Base-by-base conservation (phyloP, 805 yeast genomes). In the Ogataea methylovora region DNA sequence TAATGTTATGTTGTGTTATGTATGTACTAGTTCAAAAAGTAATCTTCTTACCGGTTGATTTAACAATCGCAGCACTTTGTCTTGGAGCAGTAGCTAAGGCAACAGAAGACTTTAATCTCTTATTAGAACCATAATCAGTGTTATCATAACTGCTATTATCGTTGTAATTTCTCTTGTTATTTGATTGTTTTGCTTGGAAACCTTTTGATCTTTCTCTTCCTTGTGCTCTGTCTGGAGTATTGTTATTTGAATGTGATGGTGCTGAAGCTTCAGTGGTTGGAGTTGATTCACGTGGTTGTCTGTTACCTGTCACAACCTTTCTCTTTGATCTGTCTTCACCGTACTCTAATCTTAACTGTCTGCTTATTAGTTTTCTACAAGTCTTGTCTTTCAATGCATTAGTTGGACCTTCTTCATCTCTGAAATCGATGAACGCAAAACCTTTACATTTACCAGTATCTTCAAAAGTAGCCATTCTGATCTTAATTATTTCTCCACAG, bases 381-480 rank as follows among this genome's bases (percentile, higher is more conserved):
- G 70, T 48, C 55, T 76, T 79, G 43, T 85, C 90, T 45, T 72
- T 76, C 41, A 92, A 64, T 1, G 97, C 97, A 24, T 67, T 67
- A 1, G 92, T 83, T 21, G 96, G 88, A 8, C 92, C 88, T 25
- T 73, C 76, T 42, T 81, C 84, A 43, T 78, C 79, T 42, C 66
- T 73, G 61, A 88, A 90, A 57, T 90, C 97, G 24, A 90, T 64
- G 51, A 92, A 90, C 1, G 95, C 87, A 64, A 90, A 90, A 2
- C 97, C 97, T 58, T 92, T 92, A 66, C 97, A 90, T 54, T 88
- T 90, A 1, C 97, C 97, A 33, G 83, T 65, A 54, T 90, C 98
- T 60, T 92, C 87, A 60, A 90, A 90, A n/a, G 98, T 88, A 4
- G 97, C 97, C 94, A 88, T 90, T 57, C 98, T 74, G 35, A 90